These are phyloP conservation scores for Syzygium jambos DNA, from an alignment of 345 rosid genomes.

Conservation along the genomic window DNA sequence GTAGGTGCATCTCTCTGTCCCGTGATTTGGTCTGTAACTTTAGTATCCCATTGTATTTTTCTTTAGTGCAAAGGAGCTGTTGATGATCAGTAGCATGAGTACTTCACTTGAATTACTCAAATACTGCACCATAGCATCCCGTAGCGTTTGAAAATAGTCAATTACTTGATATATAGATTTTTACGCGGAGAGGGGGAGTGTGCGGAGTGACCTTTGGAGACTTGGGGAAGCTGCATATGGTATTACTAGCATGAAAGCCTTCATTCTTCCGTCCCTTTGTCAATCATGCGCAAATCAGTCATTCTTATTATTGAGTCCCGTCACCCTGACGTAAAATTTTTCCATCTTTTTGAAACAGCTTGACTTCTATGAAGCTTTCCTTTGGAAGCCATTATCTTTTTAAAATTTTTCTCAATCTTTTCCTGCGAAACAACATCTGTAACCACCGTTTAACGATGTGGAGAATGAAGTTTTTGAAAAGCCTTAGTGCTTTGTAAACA, in stretches of 20 bases:
- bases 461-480: neutral
- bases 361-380: neutral
- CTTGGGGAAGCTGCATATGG: neutral
- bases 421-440: neutral
- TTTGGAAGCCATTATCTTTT: neutral
- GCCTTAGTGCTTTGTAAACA: neutral
- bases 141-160: neutral
- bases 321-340: neutral
- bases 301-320: neutral
- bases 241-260: neutral
- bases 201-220: neutral
- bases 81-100: neutral
- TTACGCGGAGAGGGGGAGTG: neutral
- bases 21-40: neutral
- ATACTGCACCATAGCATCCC: neutral
- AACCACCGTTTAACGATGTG: neutral
- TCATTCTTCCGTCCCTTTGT: neutral
- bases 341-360: neutral
- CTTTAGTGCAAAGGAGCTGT: neutral
- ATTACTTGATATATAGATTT: neutral
- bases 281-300: neutral
- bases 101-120: neutral
- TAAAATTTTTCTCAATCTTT: neutral
- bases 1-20: neutral
- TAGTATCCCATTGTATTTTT: neutral